These are phyloP conservation scores for Skeletonema potamos DNA, from an alignment of 108 stramenopile species.

Conservation along the genomic window DNA sequence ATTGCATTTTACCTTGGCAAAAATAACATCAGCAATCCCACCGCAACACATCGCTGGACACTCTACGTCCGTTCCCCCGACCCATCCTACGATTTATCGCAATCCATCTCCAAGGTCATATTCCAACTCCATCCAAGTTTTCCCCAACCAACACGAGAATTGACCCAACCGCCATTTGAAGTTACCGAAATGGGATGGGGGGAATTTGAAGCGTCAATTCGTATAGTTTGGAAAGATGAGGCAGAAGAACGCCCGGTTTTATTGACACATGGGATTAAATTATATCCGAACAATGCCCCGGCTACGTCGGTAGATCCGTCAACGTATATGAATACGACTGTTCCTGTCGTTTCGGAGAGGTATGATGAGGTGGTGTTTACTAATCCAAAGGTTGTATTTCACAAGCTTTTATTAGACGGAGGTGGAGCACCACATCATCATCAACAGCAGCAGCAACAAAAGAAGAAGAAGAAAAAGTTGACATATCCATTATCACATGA, in stretches of 20 bases:
- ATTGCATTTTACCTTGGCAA: constrained; percentile 90
- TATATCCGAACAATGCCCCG: constrained; percentile 70
- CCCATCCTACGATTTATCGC: constrained; percentile 73
- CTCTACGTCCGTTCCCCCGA: constrained; percentile 89
- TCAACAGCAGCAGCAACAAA: neutral
- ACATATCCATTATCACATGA: constrained; percentile 48
- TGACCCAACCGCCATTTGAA: constrained; percentile 84
- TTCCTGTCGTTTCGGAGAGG: constrained; percentile 81
- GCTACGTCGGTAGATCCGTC: constrained; percentile 12
- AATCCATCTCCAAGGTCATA: constrained; percentile 86
- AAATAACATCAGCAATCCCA: constrained; percentile 38
- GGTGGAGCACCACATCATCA: too few relatives aligned
- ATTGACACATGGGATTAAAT: constrained; percentile 80
- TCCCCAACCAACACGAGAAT: constrained; percentile 80
- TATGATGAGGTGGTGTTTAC: constrained; percentile 98
- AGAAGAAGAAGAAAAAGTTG: neutral
- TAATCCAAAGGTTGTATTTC: constrained; percentile 76
- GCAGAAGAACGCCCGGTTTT: constrained; percentile 70
- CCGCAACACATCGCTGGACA: constrained; percentile 89
- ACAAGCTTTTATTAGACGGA: constrained; percentile 46
- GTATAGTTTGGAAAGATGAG: constrained; percentile 89
- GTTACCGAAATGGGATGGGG: constrained; percentile 98
- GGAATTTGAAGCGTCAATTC: constrained; percentile 95
- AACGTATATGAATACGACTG: constrained; percentile 27
- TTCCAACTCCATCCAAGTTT: constrained; percentile 97